Percentiles rank a stretch among this genome's conserved stretches.
phyloP scores from a whole-genome alignment of 495 filamentous ascomycete genomes.

The Penicillium malachiteum region DNA sequence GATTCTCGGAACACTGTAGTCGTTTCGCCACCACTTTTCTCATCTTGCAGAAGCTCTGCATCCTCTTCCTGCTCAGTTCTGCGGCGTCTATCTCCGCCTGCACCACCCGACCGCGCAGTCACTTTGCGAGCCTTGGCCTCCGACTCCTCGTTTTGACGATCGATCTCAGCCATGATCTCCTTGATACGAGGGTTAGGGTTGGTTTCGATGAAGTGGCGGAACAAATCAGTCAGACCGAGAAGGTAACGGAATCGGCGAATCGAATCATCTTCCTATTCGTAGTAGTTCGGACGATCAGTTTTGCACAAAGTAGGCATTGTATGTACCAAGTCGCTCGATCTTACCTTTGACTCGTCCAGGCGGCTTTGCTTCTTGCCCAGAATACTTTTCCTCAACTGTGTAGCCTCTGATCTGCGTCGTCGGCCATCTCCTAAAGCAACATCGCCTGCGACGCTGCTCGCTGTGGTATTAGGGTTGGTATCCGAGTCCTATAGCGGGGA shows the following conservation, averaged over 20 bases:
- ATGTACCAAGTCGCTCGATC: slow-evolving; percentile 4
- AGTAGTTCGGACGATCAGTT: slow-evolving; percentile 5
- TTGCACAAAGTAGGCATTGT: neutral
- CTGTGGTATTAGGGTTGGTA: slow-evolving; percentile 87
- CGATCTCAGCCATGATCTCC: slow-evolving; percentile 89
- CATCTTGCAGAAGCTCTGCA: slow-evolving; percentile 88
- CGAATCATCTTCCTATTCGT: slow-evolving; percentile 82
- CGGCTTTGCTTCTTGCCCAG: slow-evolving; percentile 92
- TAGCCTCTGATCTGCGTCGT: slow-evolving; percentile 78
- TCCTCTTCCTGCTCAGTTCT: slow-evolving; percentile 98
- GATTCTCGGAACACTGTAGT: slow-evolving; percentile 92
- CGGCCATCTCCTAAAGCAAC: slow-evolving; percentile 66
- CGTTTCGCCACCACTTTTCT: slow-evolving; percentile 79
- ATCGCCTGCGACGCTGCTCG: slow-evolving; percentile 83
- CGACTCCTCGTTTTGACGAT: slow-evolving; percentile 80
- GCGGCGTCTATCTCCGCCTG: slow-evolving; percentile 74
- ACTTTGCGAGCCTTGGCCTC: slow-evolving; percentile 68
- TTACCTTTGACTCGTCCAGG: slow-evolving; percentile 87
- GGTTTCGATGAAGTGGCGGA: slow-evolving; percentile 98
- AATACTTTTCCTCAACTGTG: slow-evolving; percentile 81
- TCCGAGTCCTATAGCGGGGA: slow-evolving; percentile 66
- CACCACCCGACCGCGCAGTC: slow-evolving; percentile 75
- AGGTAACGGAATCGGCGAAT: slow-evolving; percentile 95
- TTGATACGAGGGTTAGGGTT: slow-evolving; percentile 91
- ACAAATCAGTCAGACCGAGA: slow-evolving; percentile 92